Evolutionary conservation across 2,329 filamentous ascomycete genomes (phyloP).

Genomic region (Cladosporium cucumerinum): DNA sequence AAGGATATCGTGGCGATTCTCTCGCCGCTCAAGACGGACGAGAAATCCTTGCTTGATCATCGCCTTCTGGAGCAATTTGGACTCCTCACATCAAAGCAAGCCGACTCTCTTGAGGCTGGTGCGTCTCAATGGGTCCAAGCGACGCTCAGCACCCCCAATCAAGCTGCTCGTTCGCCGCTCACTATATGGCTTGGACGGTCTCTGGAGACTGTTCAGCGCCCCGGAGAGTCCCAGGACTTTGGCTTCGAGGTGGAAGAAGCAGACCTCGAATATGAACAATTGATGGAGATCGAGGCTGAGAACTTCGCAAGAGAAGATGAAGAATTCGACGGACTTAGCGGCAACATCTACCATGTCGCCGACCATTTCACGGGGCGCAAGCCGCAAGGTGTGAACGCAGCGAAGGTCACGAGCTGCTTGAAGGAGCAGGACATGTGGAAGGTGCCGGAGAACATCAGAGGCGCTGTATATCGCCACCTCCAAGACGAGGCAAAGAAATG

Average conservation of each 20-base stretch:
- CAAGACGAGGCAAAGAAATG: conserved; percentile 53
- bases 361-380: conserved; percentile 41
- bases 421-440: conserved; percentile 57
- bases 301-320: conserved; percentile 45
- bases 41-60: conserved; percentile 50
- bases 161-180: conserved; percentile 37
- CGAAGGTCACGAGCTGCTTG: conserved; percentile 39
- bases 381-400: conserved; percentile 28
- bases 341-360: conserved; percentile 31
- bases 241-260: conserved; percentile 57
- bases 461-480: conserved; percentile 64
- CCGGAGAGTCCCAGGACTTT: conserved; percentile 48
- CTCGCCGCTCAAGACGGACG: conserved; percentile 39
- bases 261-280: conserved; percentile 59
- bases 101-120: conserved; percentile 56
- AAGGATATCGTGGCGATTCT: conserved; percentile 43
- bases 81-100: conserved; percentile 59
- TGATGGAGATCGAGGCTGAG: conserved; percentile 59
- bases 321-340: conserved; percentile 40
- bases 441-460: conserved; percentile 55
- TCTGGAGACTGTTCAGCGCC: conserved; percentile 45
- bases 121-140: conserved; percentile 39
- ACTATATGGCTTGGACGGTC: conserved; percentile 57
- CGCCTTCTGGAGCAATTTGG: conserved; percentile 52
- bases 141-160: conserved; percentile 22